phyloP scores from a whole-genome alignment of 306 rosid species.

The Glycyrrhiza uralensis region DNA sequence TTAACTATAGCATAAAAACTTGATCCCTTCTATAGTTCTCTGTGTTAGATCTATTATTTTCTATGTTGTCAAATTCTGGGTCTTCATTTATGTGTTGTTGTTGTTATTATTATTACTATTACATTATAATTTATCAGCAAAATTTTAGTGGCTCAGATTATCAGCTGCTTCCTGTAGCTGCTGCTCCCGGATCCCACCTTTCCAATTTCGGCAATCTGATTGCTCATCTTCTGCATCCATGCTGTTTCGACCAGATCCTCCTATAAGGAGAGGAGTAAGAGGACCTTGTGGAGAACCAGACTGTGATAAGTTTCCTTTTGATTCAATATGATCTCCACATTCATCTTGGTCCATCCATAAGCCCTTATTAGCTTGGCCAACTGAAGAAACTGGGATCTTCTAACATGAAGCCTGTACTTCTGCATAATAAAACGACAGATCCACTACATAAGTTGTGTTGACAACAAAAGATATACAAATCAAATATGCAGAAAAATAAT shows the following conservation, averaged over 20 bases:
- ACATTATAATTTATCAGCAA: conserved; percentile 50
- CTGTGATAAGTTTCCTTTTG: conserved; percentile 42
- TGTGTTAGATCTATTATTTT: conserved; percentile 33
- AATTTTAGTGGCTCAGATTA: conserved; percentile 38
- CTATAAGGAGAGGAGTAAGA: conserved; percentile 35
- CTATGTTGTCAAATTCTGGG: conserved; percentile 27
- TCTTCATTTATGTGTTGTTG: conserved; percentile 37
- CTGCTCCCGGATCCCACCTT: conserved; percentile 41
- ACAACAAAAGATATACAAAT: neutral
- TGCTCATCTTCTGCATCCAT: conserved; percentile 67
- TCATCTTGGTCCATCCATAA: conserved; percentile 45
- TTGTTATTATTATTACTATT: neutral
- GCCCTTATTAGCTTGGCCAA: conserved; percentile 28
- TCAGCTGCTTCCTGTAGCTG: conserved; percentile 35
- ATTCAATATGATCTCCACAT: conserved; percentile 42
- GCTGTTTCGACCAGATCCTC: conserved; percentile 53
- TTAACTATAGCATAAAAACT: conserved; percentile 19
- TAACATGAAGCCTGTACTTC: conserved; percentile 88
- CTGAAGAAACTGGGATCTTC: conserved; percentile 51
- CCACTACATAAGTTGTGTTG: neutral
- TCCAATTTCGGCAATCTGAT: conserved; percentile 80
- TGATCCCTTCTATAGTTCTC: conserved; percentile 16
- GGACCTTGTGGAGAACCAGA: conserved; percentile 81
- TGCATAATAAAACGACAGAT: conserved; percentile 35
- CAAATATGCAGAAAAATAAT: neutral